Conservation (phyloP, 2,329 filamentous ascomycete species). For the Tympanopsis confertula region DNA sequence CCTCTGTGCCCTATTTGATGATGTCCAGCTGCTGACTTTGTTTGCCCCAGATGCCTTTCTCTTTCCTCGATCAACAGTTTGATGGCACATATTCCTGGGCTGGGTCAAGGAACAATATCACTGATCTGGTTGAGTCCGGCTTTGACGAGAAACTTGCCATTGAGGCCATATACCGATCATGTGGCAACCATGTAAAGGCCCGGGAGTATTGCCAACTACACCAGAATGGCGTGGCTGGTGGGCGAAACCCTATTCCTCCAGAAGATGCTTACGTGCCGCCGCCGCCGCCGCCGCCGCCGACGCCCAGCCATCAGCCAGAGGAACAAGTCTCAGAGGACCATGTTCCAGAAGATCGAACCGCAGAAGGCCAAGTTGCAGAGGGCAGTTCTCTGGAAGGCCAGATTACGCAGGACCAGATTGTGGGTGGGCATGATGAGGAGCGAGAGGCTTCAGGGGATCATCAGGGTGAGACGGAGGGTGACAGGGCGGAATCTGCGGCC, state of each 20-base stretch:
- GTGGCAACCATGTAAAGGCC: constrained; percentile 48
- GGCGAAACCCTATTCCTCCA: constrained; percentile 55
- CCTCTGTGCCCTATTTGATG: constrained; percentile 17
- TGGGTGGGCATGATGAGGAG: no score
- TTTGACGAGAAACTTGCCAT: constrained; percentile 52
- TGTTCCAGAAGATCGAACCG: constrained; percentile 8
- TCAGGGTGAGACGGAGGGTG: not conserved
- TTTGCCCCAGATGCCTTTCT: no score
- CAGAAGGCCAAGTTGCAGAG: constrained; percentile 11
- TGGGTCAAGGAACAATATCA: not conserved
- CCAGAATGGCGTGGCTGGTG: constrained; percentile 39
- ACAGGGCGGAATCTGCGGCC: not conserved
- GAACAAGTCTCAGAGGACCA: constrained; percentile 8
- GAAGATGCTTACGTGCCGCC: constrained; percentile 34
- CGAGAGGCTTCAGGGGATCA: no score
- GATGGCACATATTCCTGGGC: not conserved
- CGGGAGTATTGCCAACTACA: constrained; percentile 67
- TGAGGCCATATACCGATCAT: constrained; percentile 75
- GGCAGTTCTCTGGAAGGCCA: not conserved
- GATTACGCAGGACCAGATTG: no score
- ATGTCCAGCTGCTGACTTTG: constrained; percentile 1
- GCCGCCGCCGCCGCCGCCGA: not conserved
- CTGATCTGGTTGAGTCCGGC: constrained; percentile 27
- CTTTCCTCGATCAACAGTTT: no score
- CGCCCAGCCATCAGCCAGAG: not conserved